Evolutionary conservation across 495 filamentous ascomycete species (phyloP), one percentile per base, ranked within the genome.

Genomic region (Pseudotulostoma volvatum): DNA sequence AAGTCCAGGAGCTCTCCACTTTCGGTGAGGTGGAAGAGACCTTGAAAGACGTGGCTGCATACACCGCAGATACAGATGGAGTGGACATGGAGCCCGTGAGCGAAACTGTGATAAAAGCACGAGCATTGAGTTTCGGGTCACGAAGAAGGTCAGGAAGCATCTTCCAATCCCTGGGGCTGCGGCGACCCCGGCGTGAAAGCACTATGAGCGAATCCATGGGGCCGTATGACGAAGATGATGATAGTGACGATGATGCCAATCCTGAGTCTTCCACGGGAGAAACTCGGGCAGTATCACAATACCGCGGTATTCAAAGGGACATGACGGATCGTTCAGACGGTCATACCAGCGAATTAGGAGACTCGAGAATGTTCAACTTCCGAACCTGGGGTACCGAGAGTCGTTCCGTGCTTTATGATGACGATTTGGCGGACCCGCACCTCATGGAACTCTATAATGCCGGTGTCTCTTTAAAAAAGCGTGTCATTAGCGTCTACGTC

Each of bases 391-490:
- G 23, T 36, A 28, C 30, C 43, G 33, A 48, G 33, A 48, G 37
- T 28, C 49, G 55, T 28, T 35, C 14, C 11, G 52, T 44, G 2
- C 38, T 40, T 5, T 50, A 52, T 16, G 51, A 52, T 9, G 82
- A 90, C 18, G 77, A 90, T 46, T 80, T 81, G 48, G 72, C 69
- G 33, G 85, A 93, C 45, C 76, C 86, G 31, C 67, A 69, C 18
- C 64, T 82, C 18, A 53, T 73, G 3, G 65, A 69, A 18, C 59
- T 93, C 2, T 90, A 81, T 49, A 85, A 87, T 43, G 71, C 76
- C 19, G 82, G 79, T 9, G 75, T 93, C 44, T 84, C 81, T 44
- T 57, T 96, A 47, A 96, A 96, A 66, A 95, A 92, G 61, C 73
- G 86, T 23, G 76, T 80, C 34, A 73, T 92, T 40, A 80, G 77